Evolutionary conservation across 192 early-diverging fungal species (phyloP).

Genomic region (Phycomyces blakesleeanus): DNA sequence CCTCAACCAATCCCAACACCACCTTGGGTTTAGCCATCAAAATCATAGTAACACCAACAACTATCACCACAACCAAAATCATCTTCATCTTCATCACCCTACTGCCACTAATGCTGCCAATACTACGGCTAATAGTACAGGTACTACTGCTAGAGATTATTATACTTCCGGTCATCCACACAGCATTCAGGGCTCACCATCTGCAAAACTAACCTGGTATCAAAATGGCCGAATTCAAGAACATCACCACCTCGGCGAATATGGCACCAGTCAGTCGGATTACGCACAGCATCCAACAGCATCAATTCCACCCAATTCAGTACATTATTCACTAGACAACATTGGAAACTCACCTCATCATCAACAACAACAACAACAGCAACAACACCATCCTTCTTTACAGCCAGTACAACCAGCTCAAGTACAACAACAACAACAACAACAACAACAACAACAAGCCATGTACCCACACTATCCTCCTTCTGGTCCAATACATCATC

Average conservation of each 20-base stretch:
- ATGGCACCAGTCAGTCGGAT: neutral
- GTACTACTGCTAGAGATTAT: too few relatives aligned
- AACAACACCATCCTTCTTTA: neutral
- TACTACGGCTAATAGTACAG: too few relatives aligned
- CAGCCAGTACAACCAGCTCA: neutral
- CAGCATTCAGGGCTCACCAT: neutral
- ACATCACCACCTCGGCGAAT: neutral
- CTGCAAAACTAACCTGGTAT: constrained; percentile 5
- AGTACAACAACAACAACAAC: neutral
- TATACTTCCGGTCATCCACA: constrained; percentile 1
- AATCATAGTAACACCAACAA: too few relatives aligned
- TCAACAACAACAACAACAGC: neutral
- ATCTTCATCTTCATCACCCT: too few relatives aligned
- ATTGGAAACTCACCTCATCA: neutral
- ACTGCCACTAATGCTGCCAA: too few relatives aligned
- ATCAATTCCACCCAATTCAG: constrained; percentile 1
- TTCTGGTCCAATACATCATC: neutral
- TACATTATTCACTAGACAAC: neutral
- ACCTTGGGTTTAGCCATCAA: too few relatives aligned
- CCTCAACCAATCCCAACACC: too few relatives aligned
- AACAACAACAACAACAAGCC: neutral
- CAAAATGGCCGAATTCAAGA: neutral
- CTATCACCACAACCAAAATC: too few relatives aligned
- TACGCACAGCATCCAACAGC: constrained; percentile 5
- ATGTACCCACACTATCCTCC: neutral